Base-by-base conservation (phyloP, 2,329 filamentous ascomycete species). In the Colletotrichum plurivorum region DNA sequence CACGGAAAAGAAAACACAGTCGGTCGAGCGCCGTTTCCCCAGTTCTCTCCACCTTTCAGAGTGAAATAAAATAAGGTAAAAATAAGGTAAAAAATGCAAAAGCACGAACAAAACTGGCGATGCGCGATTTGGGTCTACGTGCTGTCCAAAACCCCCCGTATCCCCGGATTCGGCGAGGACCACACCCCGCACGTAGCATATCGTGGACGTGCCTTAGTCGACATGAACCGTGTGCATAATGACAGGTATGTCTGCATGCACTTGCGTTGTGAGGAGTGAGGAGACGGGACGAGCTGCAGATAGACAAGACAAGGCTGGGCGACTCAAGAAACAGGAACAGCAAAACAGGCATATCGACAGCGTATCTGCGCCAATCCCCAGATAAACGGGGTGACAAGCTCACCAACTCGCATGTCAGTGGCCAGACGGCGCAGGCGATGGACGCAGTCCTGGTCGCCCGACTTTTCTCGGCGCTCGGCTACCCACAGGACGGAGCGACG, bases 381-480 rank as follows among this genome's bases (percentile, higher is more conserved):
- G 41, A 36, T 4, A 41, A 52, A 52, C 57, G 15, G 41, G 54
- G 15, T 27, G 39, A 43, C 27, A 43, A 53, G 15, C 45, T 46
- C n/a, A 39, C 7, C 41, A 48, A 46, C 46, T 64, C 39, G 48
- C 48, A 49, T 53, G 41, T 59, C 31, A 51, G 12, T 60, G 61
- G 49, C n/a, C 48, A 66, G 54, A 63, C 15, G 15, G 41, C 12
- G 13, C 7, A 41, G 54, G 10, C 22, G 12, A 16, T 20, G 31
- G 27, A 12, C 13, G 6, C 16, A 7, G 36, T 25, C 41, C 27
- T n/a, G 41, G 39, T 60, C 25, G 20, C 10, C 53, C 39, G 25
- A 63, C 54, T 27, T 12, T 41, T n/a, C 55, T 66, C 36, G 55
- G 51, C 22, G 55, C 49, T 52, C 49, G 66, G 51, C 36, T 60